Base-by-base conservation (phyloP, 2,329 filamentous ascomycete species). In the Fusarium nodosum region DNA sequence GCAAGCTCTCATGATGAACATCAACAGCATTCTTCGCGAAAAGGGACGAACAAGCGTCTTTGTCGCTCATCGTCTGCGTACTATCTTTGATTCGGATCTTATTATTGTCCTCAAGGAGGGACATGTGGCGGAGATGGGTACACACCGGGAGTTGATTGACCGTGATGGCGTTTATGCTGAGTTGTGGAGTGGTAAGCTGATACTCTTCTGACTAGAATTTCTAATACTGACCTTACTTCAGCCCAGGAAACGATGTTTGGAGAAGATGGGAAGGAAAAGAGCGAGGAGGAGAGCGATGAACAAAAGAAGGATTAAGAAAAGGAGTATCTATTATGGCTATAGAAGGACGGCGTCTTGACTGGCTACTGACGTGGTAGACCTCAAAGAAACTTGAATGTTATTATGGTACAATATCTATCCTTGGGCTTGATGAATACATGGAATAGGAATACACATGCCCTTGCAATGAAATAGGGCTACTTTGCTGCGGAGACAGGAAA, bases 1-100 rank as follows among this genome's bases (percentile, higher is more conserved):
- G 81, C 93, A 97, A 80, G 91, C 92, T 2, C 85, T 98, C 51
- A 90, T 98, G 83, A 86, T 90, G 64, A 97, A 97, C 77, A 97
- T 98, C 78, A 97, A 97, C 79, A 91, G 91, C 71, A 96, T 98
- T 55, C 83, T 98, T 56, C 91, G 91, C 72, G 94, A 97, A 75
- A 97, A 97, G 82, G 84, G 85, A 5, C 88, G 94, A 59, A 98
- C 96, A 1, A 97, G 94, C 72, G 93, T 99, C 1, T 98, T 98
- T 77, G 92, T 99, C 7, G 96, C 96, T 9, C 96, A 98, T 79
- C 88, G 96, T 20, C 82, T 99, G 63, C 88, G 95, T 54, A 98
- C 96, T 0, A 97, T 99, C 70, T 97, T 93, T 75, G 96, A 98
- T 75, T 93, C 93, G 39, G 92, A 98, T 79, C 83, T 94, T 73